Evolutionary conservation across 257 asterid species (phyloP).

Genomic region (Haberlea rhodopensis): DNA sequence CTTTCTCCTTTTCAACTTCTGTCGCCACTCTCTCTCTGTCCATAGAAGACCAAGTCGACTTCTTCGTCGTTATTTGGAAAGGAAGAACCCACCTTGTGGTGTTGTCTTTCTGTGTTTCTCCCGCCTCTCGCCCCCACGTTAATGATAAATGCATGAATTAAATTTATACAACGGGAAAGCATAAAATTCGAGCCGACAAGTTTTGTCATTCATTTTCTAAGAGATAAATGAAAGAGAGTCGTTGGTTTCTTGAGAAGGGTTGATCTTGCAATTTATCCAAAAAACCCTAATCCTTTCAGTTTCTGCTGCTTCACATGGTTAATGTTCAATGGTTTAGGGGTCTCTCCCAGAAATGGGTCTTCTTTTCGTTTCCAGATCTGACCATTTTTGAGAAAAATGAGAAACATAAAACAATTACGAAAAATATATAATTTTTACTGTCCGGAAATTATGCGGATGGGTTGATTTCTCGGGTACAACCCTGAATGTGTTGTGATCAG

Average conservation of each 20-base stretch:
- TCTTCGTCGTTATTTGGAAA: background rate
- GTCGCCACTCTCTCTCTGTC: too few species aligned
- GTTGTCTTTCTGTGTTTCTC: background rate
- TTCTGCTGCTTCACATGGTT: background rate
- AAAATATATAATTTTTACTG: background rate
- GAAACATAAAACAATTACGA: background rate
- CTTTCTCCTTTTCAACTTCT: background rate
- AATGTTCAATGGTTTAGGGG: background rate
- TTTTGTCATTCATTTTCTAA: too few species aligned
- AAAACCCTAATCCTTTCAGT: background rate
- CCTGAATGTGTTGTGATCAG: constrained; percentile 6
- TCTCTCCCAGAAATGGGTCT: constrained; percentile 1
- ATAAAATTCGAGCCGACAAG: too few species aligned
- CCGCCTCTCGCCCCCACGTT: too few species aligned
- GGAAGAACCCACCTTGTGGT: background rate
- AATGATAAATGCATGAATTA: too few species aligned
- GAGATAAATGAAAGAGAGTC: too few species aligned
- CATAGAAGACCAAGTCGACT: background rate
- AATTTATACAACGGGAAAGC: too few species aligned
- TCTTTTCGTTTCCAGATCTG: constrained; percentile 12
- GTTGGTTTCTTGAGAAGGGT: background rate
- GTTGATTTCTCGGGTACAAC: background rate
- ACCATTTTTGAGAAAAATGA: background rate
- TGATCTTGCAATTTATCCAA: background rate
- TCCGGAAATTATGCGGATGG: background rate